Base-by-base conservation (phyloP, 306 rosid species). In the Acmispon strigosus region DNA sequence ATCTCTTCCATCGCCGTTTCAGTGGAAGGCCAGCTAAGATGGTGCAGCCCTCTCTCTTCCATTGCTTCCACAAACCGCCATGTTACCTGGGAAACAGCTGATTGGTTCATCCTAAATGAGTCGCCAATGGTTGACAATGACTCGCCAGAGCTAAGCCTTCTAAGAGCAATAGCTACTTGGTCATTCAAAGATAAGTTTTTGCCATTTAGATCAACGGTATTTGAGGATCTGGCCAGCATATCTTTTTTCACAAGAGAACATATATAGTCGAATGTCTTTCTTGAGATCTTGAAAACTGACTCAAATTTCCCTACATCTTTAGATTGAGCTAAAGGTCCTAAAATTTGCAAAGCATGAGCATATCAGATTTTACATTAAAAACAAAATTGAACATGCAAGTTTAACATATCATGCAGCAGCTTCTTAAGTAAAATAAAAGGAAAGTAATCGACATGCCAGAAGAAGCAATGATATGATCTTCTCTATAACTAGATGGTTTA, bases 81-180 rank as follows among this genome's bases (percentile, higher is more conserved):
- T 22, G 98, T 92, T 72, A 88, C 11, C 68, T 92, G 92, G 60
- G 98, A 85, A 79, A 92, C 98, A 10, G 96, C 81, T 47, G 98
- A 84, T 50, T 82, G 92, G 84, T 84, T 88, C 78, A 90, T 53
- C 69, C 79, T 74, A 72, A 92, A 92, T 44, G 87, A 85, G 37
- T 90, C 90, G 1, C 98, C 98, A 1, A 92, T 80, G 64, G 53
- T 80, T 39, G 83, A 77, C 74, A 92, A 59, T 6, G 98, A 92
- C 55, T 90, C 96, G 6, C 98, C 98, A 13, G 96, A 90, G 83
- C 92, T 71, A 36, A 92, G 96, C 85, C 96, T 88, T 80, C 96
- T 82, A 13, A 92, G 89, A 73, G 98, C 96, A 50, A 92, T 70
- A 22, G 93, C 98, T 44, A 92, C 98, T 79, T 92, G 96, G 60